These are phyloP conservation scores for Solanum rostratum DNA, from an alignment of 257 asterid genomes.

Conservation along the genomic window DNA sequence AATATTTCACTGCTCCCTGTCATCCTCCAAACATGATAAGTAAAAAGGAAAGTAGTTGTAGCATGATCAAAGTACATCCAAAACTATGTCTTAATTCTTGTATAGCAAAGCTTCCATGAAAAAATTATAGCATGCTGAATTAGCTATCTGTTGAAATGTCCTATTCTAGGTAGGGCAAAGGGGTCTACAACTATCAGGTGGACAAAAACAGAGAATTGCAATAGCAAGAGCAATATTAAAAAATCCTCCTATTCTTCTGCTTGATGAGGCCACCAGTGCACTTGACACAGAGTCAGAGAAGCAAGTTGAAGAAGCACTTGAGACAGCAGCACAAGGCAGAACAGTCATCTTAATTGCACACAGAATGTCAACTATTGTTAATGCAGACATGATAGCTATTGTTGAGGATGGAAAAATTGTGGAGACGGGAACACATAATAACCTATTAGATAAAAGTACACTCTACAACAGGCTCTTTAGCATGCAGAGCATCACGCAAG, in stretches of 20 bases:
- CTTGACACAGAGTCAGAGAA: conserved; percentile 84
- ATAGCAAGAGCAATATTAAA: conserved; percentile 78
- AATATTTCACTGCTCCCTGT: not conserved
- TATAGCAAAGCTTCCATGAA: not conserved
- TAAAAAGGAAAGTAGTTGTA: not conserved
- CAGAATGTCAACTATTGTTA: conserved; percentile 66
- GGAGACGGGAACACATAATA: conserved; percentile 49
- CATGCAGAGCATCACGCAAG: conserved; percentile 55
- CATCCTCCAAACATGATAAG: not conserved
- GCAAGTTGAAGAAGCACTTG: conserved; percentile 76
- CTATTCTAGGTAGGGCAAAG: conserved; percentile 55
- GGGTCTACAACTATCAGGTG: conserved; percentile 87
- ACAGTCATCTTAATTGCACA: conserved; percentile 80
- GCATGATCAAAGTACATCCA: not conserved
- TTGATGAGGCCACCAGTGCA: conserved; percentile 90
- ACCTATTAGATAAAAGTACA: conserved; percentile 26
- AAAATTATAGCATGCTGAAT: not conserved
- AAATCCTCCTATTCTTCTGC: conserved; percentile 70
- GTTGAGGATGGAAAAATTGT: conserved; percentile 57
- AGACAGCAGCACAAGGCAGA: conserved; percentile 64
- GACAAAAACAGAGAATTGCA: conserved; percentile 88
- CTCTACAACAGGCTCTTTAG: conserved; percentile 51
- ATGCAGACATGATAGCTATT: conserved; percentile 57
- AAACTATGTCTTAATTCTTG: not conserved
- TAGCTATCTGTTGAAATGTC: conserved; percentile 4